phyloP scores from a whole-genome alignment of 2,329 filamentous ascomycete genomes.

The Cladophialophora bantiana region DNA sequence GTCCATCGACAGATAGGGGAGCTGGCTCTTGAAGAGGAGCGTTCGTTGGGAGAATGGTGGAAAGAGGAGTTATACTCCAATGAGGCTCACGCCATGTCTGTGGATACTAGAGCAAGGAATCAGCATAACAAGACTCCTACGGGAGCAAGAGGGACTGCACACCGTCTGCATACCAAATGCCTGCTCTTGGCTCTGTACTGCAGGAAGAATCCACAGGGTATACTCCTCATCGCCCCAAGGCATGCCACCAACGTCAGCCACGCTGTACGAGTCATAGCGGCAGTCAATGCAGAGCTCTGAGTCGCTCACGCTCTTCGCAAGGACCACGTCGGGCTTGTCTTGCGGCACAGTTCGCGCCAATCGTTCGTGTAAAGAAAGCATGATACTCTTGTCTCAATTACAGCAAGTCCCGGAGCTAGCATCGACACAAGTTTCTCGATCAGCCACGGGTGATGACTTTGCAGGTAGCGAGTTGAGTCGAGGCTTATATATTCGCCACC shows the following conservation, averaged over 20 bases:
- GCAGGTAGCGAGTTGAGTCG: background rate
- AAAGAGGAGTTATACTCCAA: background rate
- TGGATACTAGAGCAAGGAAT: background rate
- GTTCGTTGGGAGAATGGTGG: background rate
- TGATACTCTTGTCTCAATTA: background rate
- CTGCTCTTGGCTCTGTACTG: background rate
- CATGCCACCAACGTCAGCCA: background rate
- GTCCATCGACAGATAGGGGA: background rate
- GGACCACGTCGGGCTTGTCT: background rate
- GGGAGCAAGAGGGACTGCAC: background rate
- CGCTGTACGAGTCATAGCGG: background rate
- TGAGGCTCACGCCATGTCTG: background rate
- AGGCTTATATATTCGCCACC: conserved; percentile 2
- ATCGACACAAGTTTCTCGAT: background rate
- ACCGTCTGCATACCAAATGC: background rate
- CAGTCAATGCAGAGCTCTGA: background rate
- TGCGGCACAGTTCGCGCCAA: background rate
- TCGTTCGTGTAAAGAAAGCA: background rate
- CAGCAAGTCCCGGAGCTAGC: too few relatives aligned
- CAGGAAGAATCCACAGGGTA: background rate
- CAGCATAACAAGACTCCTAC: background rate
- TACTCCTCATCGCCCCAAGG: background rate
- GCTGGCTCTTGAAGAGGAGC: background rate
- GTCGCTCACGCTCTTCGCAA: background rate
- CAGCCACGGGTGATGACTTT: background rate